Conservation (phyloP, 345 rosid species). For the Gossypium bickii region DNA sequence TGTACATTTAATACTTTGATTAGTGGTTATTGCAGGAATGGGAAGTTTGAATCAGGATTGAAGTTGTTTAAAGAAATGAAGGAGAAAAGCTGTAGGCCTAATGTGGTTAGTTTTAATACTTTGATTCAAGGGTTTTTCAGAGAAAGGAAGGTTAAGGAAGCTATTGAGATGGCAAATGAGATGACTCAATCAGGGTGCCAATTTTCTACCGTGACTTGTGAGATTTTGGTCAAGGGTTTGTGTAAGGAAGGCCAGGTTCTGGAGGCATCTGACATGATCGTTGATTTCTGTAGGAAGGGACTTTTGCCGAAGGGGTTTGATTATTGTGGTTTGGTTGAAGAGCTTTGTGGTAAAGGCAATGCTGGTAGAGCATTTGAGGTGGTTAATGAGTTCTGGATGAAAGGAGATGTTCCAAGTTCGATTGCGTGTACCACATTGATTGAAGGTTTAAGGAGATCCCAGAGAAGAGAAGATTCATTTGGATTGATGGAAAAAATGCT, state of each 20-base stretch:
- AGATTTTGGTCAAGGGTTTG: constrained; percentile 76
- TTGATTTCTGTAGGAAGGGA: constrained; percentile 50
- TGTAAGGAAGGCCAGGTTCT: constrained; percentile 42
- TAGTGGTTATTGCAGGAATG: constrained; percentile 54
- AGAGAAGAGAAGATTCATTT: constrained; percentile 44
- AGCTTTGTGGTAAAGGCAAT: constrained; percentile 45
- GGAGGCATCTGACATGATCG: constrained; percentile 57
- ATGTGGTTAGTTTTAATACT: constrained; percentile 81
- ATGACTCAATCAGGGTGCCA: constrained; percentile 61
- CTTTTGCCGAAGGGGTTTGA: constrained; percentile 62
- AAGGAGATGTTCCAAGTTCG: constrained; percentile 52
- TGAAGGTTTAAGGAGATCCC: constrained; percentile 70
- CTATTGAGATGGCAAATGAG: constrained; percentile 69
- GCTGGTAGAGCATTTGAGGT: constrained; percentile 49
- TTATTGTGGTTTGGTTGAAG: constrained; percentile 49
- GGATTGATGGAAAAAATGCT: constrained; percentile 64
- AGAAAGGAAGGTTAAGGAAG: constrained; percentile 55
- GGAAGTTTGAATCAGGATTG: constrained; percentile 50
- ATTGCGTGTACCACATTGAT: constrained; percentile 70
- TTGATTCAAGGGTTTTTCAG: constrained; percentile 67
- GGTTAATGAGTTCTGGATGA: constrained; percentile 57
- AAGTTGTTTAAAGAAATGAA: constrained; percentile 73
- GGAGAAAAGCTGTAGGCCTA: constrained; percentile 63
- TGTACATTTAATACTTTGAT: constrained; percentile 69
- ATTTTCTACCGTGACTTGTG: constrained; percentile 68